Evolutionary conservation across 176 grass and related monocot species (phyloP).

Genomic region (Triticum aestivum): DNA sequence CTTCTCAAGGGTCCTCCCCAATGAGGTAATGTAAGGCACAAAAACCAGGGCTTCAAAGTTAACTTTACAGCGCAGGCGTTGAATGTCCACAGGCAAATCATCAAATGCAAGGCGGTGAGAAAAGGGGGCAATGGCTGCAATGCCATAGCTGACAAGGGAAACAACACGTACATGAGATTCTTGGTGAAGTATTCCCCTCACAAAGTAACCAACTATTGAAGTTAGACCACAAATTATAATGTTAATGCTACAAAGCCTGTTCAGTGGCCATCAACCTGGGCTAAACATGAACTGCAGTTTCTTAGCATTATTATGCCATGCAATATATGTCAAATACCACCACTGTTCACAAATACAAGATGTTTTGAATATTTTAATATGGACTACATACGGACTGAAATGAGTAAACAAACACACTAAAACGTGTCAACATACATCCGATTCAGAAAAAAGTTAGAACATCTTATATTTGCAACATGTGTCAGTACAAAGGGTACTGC

Average conservation of each 20-base stretch:
- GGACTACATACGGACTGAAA: too few species aligned
- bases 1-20: conserved; percentile 64
- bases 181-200: neutral
- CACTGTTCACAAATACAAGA: too few species aligned
- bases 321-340: neutral
- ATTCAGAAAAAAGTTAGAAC: too few species aligned
- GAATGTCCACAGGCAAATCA: conserved; percentile 65
- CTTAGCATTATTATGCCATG: neutral
- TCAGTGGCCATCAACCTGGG: neutral
- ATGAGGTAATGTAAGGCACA: conserved; percentile 66
- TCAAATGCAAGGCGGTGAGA: conserved; percentile 95
- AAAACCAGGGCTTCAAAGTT: conserved; percentile 90
- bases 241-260: neutral
- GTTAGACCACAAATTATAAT: conserved; percentile 19
- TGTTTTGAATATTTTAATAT: too few species aligned
- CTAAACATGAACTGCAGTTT: neutral
- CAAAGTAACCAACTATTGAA: conserved; percentile 24
- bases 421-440: too few species aligned
- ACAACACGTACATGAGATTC: conserved; percentile 25
- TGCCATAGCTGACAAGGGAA: conserved; percentile 67
- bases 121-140: conserved; percentile 83
- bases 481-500: neutral
- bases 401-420: too few species aligned
- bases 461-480: neutral
- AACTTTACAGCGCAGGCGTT: conserved; percentile 77